Evolutionary conservation across 805 yeast species (phyloP).

Genomic region (Tetrapisispora fleetii): DNA sequence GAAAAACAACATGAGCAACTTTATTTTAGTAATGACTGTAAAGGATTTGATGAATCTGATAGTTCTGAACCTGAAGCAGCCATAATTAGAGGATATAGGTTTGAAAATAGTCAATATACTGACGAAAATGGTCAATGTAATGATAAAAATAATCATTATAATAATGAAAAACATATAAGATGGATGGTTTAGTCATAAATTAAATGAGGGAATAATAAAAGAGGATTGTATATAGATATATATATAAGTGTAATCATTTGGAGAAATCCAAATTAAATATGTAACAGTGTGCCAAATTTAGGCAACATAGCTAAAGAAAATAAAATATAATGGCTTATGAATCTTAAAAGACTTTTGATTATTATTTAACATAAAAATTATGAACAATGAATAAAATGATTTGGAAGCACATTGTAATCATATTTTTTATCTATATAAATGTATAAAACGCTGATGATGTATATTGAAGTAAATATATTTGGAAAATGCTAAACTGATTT

Average conservation of each 20-base stretch:
- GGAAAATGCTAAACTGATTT: neutral
- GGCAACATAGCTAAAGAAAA: neutral
- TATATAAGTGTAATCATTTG: neutral
- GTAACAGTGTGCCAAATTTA: neutral
- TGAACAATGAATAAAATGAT: too few species aligned
- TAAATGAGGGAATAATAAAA: neutral
- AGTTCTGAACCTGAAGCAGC: slow-evolving; percentile 12
- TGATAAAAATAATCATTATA: neutral
- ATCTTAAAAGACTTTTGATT: neutral
- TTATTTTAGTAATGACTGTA: neutral
- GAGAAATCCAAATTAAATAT: neutral
- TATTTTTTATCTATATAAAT: neutral
- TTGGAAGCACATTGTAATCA: neutral
- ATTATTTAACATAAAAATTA: too few species aligned
- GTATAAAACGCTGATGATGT: neutral
- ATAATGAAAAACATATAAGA: neutral
- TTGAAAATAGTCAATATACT: slow-evolving; percentile 2
- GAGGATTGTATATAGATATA: neutral
- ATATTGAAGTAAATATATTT: too few species aligned
- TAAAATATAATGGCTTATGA: neutral
- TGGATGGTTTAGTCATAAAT: neutral
- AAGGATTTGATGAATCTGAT: neutral
- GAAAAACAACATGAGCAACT: neutral
- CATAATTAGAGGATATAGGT: slow-evolving; percentile 23
- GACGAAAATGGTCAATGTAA: neutral